Conservation (phyloP, 1,284 basidiomycete genomes). For the Ganoderma meredithae region DNA sequence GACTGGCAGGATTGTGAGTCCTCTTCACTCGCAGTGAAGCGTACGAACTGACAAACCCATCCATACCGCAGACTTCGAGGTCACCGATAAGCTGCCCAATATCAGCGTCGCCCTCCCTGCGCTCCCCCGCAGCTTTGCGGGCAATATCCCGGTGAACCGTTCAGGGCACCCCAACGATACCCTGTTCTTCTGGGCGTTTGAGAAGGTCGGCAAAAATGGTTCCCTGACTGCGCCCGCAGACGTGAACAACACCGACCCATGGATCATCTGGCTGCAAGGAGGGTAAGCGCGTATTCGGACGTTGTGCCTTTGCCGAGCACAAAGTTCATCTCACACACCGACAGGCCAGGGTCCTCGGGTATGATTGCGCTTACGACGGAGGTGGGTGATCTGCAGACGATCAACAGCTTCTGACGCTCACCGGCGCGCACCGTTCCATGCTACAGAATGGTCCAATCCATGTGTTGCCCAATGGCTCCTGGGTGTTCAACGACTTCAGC, state of each 20-base stretch:
- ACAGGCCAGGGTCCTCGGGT: slow-evolving; percentile 72
- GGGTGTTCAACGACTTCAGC: slow-evolving; percentile 59
- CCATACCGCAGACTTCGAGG: slow-evolving; percentile 35
- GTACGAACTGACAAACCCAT: not conserved
- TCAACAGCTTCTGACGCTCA: not conserved
- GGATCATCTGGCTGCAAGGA: slow-evolving; percentile 82
- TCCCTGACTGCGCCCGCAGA: slow-evolving; percentile 57
- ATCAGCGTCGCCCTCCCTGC: slow-evolving; percentile 62
- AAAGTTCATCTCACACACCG: slow-evolving; percentile 2
- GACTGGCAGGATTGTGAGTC: slow-evolving; percentile 43
- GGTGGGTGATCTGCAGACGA: slow-evolving; percentile 44
- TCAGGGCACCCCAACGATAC: slow-evolving; percentile 63
- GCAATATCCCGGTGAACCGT: slow-evolving; percentile 72
- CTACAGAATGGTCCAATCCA: slow-evolving; percentile 73
- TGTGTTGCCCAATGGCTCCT: slow-evolving; percentile 57
- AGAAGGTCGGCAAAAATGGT: slow-evolving; percentile 55
- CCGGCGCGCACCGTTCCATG: not conserved
- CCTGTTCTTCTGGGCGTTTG: slow-evolving; percentile 76
- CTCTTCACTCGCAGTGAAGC: not conserved
- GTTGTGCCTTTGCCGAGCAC: not conserved
- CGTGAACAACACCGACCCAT: slow-evolving; percentile 55
- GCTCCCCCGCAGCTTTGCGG: slow-evolving; percentile 67
- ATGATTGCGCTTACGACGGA: slow-evolving; percentile 70
- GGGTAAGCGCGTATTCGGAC: slow-evolving; percentile 39
- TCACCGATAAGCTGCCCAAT: slow-evolving; percentile 58